Evolutionary conservation across 1,139 yeast genomes (phyloP).

Genomic region (Suhomyces coccinellae): DNA sequence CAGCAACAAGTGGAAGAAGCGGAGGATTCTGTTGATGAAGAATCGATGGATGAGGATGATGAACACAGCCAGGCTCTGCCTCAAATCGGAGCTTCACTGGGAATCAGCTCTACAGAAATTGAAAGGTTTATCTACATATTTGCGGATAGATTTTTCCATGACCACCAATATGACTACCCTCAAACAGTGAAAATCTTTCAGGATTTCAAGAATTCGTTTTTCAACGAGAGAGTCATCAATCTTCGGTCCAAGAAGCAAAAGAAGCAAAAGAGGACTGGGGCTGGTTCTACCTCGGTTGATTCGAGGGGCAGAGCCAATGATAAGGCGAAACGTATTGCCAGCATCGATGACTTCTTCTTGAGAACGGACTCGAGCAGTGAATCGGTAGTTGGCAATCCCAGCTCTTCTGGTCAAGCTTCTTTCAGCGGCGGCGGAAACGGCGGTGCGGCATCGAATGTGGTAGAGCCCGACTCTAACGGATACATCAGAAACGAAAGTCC

Average conservation of each 20-base stretch:
- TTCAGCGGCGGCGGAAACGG: not conserved
- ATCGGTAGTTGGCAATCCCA: not conserved
- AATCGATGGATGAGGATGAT: no score
- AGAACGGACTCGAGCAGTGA: constrained; percentile 17
- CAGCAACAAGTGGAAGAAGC: no score
- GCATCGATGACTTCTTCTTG: constrained; percentile 40
- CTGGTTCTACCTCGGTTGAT: constrained; percentile 8
- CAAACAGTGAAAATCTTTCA: constrained; percentile 52
- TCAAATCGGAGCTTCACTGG: constrained; percentile 10
- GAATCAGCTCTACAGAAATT: constrained; percentile 43
- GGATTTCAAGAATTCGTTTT: constrained; percentile 50
- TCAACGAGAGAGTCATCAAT: constrained; percentile 48
- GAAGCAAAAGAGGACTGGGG: constrained; percentile 11
- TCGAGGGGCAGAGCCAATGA: constrained; percentile 9
- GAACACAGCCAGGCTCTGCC: no score
- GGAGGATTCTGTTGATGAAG: no score
- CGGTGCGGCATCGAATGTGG: not conserved
- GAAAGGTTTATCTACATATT: constrained; percentile 50
- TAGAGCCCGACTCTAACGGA: not conserved
- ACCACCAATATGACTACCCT: constrained; percentile 47
- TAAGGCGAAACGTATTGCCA: constrained; percentile 18
- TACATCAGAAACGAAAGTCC: constrained; percentile 1
- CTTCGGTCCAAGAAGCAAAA: constrained; percentile 31
- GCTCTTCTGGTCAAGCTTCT: not conserved
- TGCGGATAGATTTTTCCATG: constrained; percentile 50